These are phyloP conservation scores for Penicillium taxi DNA, from an alignment of 495 filamentous ascomycete species.

Conservation along the genomic window DNA sequence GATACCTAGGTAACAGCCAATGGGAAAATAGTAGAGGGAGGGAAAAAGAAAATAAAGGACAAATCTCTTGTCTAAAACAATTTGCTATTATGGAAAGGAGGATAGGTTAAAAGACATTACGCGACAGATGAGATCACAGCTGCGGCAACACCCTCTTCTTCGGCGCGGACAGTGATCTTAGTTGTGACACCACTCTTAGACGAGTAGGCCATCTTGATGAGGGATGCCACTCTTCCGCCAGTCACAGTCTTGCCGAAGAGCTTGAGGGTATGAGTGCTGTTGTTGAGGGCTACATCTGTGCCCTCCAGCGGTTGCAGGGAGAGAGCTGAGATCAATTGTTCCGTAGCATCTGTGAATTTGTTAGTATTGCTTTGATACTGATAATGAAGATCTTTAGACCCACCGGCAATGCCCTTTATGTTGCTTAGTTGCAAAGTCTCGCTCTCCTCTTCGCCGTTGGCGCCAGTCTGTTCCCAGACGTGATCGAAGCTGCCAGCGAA, in stretches of 20 bases:
- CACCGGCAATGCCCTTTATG: constrained; percentile 89
- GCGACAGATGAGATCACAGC: constrained; percentile 78
- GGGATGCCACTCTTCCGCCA: constrained; percentile 80
- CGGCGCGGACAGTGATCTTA: constrained; percentile 82
- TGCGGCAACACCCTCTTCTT: constrained; percentile 85
- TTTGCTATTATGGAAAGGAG: constrained; percentile 20
- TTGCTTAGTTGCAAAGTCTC: constrained; percentile 87
- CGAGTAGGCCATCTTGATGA: constrained; percentile 88
- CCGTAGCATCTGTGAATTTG: constrained; percentile 68
- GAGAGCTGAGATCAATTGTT: constrained; percentile 76
- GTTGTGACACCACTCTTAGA: constrained; percentile 87
- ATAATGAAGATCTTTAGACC: constrained; percentile 21
- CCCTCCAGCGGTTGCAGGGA: constrained; percentile 92
- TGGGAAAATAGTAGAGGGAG: background rate
- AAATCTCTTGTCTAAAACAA: constrained; percentile 22
- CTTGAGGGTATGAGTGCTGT: constrained; percentile 88
- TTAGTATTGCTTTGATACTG: constrained; percentile 27
- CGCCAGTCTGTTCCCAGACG: constrained; percentile 92
- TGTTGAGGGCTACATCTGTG: constrained; percentile 77
- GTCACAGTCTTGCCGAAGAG: constrained; percentile 91
- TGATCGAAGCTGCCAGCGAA: constrained; percentile 94
- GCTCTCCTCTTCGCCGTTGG: constrained; percentile 77
- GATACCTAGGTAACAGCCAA: constrained; percentile 1
- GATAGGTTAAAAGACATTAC: constrained; percentile 40
- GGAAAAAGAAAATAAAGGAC: constrained; percentile 6